Conservation (phyloP, 495 filamentous ascomycete genomes). For the Talaromyces nanjingensis region DNA sequence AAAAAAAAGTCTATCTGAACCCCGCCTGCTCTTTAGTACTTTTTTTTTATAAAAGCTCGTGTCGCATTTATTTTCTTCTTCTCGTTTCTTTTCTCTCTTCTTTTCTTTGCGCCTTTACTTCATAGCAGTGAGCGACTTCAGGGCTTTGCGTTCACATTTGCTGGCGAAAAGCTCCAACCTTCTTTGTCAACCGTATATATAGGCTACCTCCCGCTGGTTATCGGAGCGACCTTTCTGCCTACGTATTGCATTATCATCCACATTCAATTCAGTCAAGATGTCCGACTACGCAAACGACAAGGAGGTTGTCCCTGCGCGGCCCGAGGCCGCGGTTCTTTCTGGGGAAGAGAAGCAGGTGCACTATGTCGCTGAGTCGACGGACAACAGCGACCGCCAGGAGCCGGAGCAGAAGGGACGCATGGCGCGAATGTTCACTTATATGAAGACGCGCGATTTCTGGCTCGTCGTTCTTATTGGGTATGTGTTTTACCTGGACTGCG, state of each 20-base stretch:
- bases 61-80: neutral
- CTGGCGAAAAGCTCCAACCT: slow-evolving; percentile 5
- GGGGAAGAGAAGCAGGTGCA: slow-evolving; percentile 5
- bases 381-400: neutral
- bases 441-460: slow-evolving; percentile 9
- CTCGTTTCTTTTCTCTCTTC: neutral
- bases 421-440: slow-evolving; percentile 1
- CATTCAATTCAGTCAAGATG: neutral
- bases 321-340: neutral
- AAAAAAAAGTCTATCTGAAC: neutral
- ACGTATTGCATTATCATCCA: neutral
- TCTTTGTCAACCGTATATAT: neutral
- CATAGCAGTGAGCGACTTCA: slow-evolving; percentile 11
- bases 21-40: neutral
- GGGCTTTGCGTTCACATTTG: slow-evolving; percentile 10
- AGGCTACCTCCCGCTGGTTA: neutral
- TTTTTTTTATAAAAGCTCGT: neutral
- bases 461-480: slow-evolving; percentile 3
- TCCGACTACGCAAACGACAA: slow-evolving; percentile 1
- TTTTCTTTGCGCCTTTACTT: slow-evolving; percentile 3
- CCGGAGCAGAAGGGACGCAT: neutral
- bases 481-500: neutral
- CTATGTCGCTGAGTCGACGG: neutral
- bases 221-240: neutral
- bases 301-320: neutral